phyloP scores from a whole-genome alignment of 2,329 filamentous ascomycete genomes.

The Diaporthe vaccinii region DNA sequence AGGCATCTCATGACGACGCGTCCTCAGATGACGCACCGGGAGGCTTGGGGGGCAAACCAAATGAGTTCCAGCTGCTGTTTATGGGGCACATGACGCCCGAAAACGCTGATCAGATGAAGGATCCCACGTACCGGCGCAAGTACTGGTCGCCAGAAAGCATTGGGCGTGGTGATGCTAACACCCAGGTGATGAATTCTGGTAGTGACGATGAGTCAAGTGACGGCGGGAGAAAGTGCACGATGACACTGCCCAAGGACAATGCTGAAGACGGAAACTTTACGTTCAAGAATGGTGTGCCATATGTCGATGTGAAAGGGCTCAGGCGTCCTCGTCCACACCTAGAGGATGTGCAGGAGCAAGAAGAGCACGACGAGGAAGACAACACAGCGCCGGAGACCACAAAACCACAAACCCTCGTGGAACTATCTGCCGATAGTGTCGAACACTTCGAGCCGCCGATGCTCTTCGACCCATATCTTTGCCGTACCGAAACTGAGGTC shows the following conservation, averaged over 20 bases:
- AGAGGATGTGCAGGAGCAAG: not conserved
- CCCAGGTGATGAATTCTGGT: not conserved
- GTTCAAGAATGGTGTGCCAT: constrained; percentile 10
- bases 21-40: not conserved
- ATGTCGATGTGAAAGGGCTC: not conserved
- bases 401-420: not conserved
- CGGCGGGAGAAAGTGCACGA: not conserved
- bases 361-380: not conserved
- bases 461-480: not conserved
- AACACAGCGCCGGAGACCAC: not conserved
- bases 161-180: not conserved
- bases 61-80: constrained; percentile 5
- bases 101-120: not conserved
- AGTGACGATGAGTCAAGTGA: no score
- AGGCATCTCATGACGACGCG: not conserved
- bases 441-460: not conserved
- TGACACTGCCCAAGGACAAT: not conserved
- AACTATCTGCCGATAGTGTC: not conserved
- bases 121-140: not conserved
- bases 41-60: not conserved
- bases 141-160: constrained; percentile 11
- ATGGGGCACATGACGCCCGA: constrained; percentile 15
- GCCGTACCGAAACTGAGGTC: not conserved
- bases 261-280: not conserved
- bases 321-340: not conserved